Base-by-base conservation (phyloP, 1,284 basidiomycete genomes). In the Cutaneotrichosporon cyanovorans region DNA sequence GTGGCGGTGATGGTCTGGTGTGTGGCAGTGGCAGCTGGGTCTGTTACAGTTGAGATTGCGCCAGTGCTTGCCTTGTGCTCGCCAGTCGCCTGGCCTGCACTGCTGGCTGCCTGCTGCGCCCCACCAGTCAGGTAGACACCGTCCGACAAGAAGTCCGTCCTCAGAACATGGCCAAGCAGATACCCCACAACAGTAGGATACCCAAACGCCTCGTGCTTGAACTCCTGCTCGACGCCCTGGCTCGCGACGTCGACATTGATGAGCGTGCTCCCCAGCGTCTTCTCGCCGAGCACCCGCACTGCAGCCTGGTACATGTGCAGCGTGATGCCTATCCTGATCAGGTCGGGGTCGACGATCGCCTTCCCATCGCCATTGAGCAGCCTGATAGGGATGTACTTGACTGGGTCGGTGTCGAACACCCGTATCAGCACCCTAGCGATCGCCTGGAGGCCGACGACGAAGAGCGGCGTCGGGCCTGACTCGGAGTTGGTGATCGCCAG, bases 391-490 rank as follows among this genome's bases (percentile, higher is more conserved):
- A 68, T 42, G 51, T 65, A 64, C 4, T 42, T 41, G 4, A 48
- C 43, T 3, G 67, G 67, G 40, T 65, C 59, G n/a, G 58, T 37
- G 25, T 59, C 56, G 42, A 63, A 59, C 14, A 63, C 45, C 20
- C 55, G 35, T 5, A 59, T 19, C 4, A 69, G 45, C 25, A 55
- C 47, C 5, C 45, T 46, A 8, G 59, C 51, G 40, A 68, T 38
- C 0, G 49, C 43, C 10, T 46, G 43, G 1, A 68, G 43, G 19
- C 60, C 62, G 8, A 48, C 30, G 14, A 46, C 33, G 41, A 47
- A 60, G 4, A 62, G 39, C 3, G 57, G 52, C 7, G 55, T 58
- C 25, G 49, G 47, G 1, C 48, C 38, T 7, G 14, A 45, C 32
- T 42, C 52, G 9, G 40, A 48, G 31, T 30, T 48, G 9, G 34